Evolutionary conservation across 164 flowering plant genomes (phyloP).

Genomic region (Taxillus chinensis): DNA sequence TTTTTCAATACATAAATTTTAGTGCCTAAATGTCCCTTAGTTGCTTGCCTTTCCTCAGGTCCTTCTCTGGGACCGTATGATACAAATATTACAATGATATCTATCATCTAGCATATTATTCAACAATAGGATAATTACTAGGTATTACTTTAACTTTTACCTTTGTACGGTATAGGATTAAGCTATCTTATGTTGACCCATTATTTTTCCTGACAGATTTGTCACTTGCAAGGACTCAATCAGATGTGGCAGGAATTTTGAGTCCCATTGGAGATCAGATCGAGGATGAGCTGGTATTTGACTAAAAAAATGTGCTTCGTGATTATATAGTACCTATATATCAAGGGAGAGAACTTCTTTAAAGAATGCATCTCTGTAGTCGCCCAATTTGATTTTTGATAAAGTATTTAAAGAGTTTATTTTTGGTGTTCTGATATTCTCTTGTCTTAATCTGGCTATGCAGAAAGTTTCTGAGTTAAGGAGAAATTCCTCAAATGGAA

Average conservation of each 20-base stretch:
- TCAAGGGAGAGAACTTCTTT: background rate
- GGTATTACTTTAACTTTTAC: too few species aligned
- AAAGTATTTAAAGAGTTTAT: background rate
- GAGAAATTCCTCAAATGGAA: conserved; percentile 38
- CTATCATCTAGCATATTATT: background rate
- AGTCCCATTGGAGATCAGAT: conserved; percentile 31
- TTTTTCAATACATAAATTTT: too few species aligned
- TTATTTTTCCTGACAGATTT: conserved; percentile 45
- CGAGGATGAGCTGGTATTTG: conserved; percentile 51
- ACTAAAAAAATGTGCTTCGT: background rate
- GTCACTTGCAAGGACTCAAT: conserved; percentile 2
- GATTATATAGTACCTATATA: background rate
- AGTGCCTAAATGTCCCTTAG: too few species aligned
- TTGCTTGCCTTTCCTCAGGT: too few species aligned
- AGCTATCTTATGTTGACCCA: conserved; percentile 9
- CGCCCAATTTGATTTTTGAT: conserved; percentile 2
- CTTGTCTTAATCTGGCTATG: conserved; percentile 12
- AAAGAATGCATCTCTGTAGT: background rate
- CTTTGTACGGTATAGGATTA: too few species aligned
- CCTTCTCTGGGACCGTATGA: too few species aligned
- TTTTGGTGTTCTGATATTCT: too few species aligned
- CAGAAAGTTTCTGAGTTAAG: conserved; percentile 52
- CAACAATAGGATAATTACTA: too few species aligned
- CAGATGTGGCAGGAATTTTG: background rate
- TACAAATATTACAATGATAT: too few species aligned